Conservation (phyloP, 768 basidiomycete species). For the Calocybe indica region DNA sequence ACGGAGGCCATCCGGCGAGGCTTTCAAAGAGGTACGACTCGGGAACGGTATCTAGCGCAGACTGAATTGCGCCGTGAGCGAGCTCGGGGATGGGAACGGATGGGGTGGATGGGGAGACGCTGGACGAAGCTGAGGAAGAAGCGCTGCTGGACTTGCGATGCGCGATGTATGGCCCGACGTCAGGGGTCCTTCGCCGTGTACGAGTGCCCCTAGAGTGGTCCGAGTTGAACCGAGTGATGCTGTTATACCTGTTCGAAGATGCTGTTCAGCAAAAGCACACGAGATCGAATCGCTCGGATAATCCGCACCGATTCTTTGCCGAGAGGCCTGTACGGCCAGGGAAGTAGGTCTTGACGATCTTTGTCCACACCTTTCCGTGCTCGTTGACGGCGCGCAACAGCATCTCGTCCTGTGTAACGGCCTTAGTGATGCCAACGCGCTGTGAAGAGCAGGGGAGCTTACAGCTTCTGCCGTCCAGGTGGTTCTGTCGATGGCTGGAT, state of each 20-base stretch:
- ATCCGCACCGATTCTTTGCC: conserved; percentile 49
- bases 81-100: conserved; percentile 18
- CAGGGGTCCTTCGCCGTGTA: conserved; percentile 30
- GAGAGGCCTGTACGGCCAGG: conserved; percentile 54
- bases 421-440: too few species aligned
- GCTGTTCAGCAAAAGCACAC: conserved; percentile 1
- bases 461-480: conserved; percentile 54
- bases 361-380: conserved; percentile 57
- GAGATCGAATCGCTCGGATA: neutral
- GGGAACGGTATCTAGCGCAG: conserved; percentile 14
- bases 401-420: conserved; percentile 35
- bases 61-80: conserved; percentile 17
- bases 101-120: conserved; percentile 33
- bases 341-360: conserved; percentile 57
- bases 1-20: conserved; percentile 16
- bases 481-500: conserved; percentile 54
- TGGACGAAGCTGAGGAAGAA: conserved; percentile 29
- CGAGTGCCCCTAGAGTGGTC: conserved; percentile 30
- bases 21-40: conserved; percentile 17
- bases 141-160: conserved; percentile 30
- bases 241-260: conserved; percentile 36
- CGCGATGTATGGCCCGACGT: conserved; percentile 21
- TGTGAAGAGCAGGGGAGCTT: conserved; percentile 10
- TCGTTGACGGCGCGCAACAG: conserved; percentile 49
- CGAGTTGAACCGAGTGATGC: conserved; percentile 42